Base-by-base conservation (phyloP, 2,329 filamentous ascomycete species). In the Plectosphaerella cucumerina region DNA sequence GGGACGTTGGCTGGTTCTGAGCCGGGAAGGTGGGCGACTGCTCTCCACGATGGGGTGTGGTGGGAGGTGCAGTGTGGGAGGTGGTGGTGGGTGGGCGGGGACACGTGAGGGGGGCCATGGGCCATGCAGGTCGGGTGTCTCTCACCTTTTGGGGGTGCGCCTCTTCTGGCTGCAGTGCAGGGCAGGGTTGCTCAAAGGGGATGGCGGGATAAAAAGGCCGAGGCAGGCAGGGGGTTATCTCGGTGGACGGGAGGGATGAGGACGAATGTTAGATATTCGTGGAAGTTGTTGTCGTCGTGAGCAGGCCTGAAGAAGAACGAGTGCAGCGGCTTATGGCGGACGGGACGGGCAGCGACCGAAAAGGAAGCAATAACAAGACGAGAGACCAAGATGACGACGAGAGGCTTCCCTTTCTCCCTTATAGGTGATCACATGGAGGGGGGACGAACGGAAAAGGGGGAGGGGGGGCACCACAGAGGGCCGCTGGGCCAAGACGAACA, bases 321-420 rank as follows among this genome's bases (percentile, higher is more conserved):
- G 26, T 31, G 26, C 26, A 8, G 23, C 23, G 23, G 23, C 23
- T 26, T 26, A 5, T 26, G 9, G 23, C 5, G 23, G 26, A 10
- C 8, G 12, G 8, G 26, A 11, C 26, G 12, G 9, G 26, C 26
- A 31, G 10, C 9, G 8, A 31, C 26, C 9, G 8, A 8, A 31
- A 31, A 31, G 9, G 12, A 3, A 31, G 26, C 8, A 31, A 31
- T 6, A 45, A 31, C 15, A 45, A 45, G 26, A 23, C 26, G 20
- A 10, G 26, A 31, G 8, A 31, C 26, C 3, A 31, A 31, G 26
- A 31, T 31, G n/a, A n/a, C 33, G 22, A 26, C 43, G 22, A 45
- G 26, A 45, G 43, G 22, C 22, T 11, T 17, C 43, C 17, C 15
- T 45, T 45, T 45, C 23, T 20, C 12, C 72, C 73, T 35, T 37